phyloP scores from a whole-genome alignment of 805 yeast species.

The Saturnispora silvae region DNA sequence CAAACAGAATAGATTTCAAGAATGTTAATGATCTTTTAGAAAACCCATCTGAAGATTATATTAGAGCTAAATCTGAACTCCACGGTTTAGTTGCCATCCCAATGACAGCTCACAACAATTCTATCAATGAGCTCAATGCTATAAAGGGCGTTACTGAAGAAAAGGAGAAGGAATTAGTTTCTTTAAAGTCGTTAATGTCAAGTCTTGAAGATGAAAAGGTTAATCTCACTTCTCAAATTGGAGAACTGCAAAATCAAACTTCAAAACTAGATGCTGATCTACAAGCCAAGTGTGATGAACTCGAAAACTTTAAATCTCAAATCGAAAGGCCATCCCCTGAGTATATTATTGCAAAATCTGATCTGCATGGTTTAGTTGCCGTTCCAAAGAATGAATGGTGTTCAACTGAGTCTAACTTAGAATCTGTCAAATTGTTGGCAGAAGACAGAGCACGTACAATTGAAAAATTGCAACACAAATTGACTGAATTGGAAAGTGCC shows the following conservation, averaged over 20 bases:
- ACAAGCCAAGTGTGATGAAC: neutral
- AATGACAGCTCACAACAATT: neutral
- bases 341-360: slow-evolving; percentile 13
- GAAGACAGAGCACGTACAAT: neutral
- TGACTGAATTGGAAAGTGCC: neutral
- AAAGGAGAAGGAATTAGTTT: neutral
- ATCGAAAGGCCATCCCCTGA: slow-evolving; percentile 14
- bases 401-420: neutral
- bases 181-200: slow-evolving; percentile 4
- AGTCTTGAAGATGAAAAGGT: slow-evolving; percentile 6
- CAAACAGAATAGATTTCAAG: slow-evolving; percentile 7
- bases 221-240: neutral
- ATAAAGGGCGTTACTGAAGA: neutral
- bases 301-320: neutral
- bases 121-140: neutral
- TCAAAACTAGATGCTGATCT: neutral
- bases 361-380: slow-evolving; percentile 9
- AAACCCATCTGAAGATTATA: slow-evolving; percentile 15
- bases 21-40: slow-evolving; percentile 2
- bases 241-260: neutral
- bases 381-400: slow-evolving; percentile 11
- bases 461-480: neutral
- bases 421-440: neutral
- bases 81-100: slow-evolving; percentile 14
- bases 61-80: slow-evolving; percentile 12